Evolutionary conservation across 2,329 filamentous ascomycete species (phyloP), one percentile per base, ranked within the genome.

Genomic region (Stagonosporopsis tanaceti): DNA sequence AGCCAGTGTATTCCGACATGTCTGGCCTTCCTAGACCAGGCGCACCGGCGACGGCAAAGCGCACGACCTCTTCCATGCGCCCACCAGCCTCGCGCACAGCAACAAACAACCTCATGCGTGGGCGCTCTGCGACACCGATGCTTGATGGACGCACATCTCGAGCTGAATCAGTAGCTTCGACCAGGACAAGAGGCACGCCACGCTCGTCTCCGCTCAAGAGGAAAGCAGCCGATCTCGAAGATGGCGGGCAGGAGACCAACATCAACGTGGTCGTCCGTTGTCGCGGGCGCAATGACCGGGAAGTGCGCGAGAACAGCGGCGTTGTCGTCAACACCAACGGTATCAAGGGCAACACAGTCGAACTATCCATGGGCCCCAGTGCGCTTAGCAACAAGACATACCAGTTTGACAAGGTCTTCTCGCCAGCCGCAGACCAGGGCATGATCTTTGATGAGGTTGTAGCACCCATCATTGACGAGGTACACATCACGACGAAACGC

Each of bases 231-330:
- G 91, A 96, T 35, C 94, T 89, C 71, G 93, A 94, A 41, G 77
- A 84, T 6, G 87, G 91, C 53, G 70, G 85, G 48, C 89, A 93
- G 68, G 93, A 96, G 77, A 98, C 94, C 7, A 99, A 97, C 75
- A 99, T 99, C 78, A 95, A 96, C 74, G 95, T 99, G 44, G 93
- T 98, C 32, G 96, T 99, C 56, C 86, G 95, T 63, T 99, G 94
- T 79, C 87, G 95, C 66, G 95, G 94, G 5, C 89, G 95, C 62
- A 98, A 91, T 74, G 91, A 97, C 67, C 89, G 94, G 65, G 95
- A 99, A 79, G 88, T 97, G 50, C 86, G 88, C 67, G 95, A 99
- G 77, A 99, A 97, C 78, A 97, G 93, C 74, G 91, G 92, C 37
- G 93, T 98, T 1, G 93, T 98, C 1, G 87, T 99, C 9, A 88